A percentile compares a stretch with the other conserved stretches of the same genome.
Conservation (phyloP, 495 filamentous ascomycete species). For the Hypoxylon trugodes region DNA sequence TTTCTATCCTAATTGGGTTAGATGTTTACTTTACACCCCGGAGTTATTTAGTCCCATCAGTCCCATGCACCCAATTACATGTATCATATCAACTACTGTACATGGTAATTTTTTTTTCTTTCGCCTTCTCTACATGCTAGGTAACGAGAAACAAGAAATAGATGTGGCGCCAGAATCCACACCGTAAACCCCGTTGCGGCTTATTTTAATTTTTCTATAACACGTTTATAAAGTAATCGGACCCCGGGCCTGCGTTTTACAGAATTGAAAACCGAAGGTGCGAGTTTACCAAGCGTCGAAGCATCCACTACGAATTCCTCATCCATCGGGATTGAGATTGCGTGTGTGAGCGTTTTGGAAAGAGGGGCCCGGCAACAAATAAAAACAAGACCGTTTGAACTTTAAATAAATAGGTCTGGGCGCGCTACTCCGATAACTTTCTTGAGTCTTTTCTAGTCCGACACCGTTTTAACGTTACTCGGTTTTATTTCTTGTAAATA, state of each 20-base stretch:
- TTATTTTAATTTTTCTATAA: constrained; percentile 1
- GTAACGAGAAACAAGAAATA: too few relatives aligned
- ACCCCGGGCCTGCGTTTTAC: neutral
- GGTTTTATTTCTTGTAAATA: too few relatives aligned
- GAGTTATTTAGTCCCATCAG: too few relatives aligned
- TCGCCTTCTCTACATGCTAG: too few relatives aligned
- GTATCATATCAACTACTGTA: too few relatives aligned
- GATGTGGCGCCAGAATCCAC: constrained; percentile 6
- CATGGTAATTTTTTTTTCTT: too few relatives aligned
- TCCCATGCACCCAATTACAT: too few relatives aligned
- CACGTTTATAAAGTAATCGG: constrained; percentile 16
- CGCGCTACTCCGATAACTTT: neutral
- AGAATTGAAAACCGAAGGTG: constrained; percentile 1
- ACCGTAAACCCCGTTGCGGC: constrained; percentile 11
- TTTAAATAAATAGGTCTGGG: constrained; percentile 18
- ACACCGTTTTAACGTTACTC: constrained; percentile 10
- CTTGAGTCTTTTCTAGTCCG: constrained; percentile 16
- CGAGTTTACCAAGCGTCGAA: neutral
- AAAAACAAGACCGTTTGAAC: neutral
- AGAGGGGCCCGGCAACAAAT: neutral
- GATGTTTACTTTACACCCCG: too few relatives aligned
- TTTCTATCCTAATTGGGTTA: too few relatives aligned
- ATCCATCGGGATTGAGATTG: too few relatives aligned
- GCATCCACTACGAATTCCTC: too few relatives aligned
- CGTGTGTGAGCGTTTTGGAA: neutral